Evolutionary conservation across 768 basidiomycete genomes (phyloP), one percentile per base, ranked within the genome.

Genomic region (Favolaschia claudopus): DNA sequence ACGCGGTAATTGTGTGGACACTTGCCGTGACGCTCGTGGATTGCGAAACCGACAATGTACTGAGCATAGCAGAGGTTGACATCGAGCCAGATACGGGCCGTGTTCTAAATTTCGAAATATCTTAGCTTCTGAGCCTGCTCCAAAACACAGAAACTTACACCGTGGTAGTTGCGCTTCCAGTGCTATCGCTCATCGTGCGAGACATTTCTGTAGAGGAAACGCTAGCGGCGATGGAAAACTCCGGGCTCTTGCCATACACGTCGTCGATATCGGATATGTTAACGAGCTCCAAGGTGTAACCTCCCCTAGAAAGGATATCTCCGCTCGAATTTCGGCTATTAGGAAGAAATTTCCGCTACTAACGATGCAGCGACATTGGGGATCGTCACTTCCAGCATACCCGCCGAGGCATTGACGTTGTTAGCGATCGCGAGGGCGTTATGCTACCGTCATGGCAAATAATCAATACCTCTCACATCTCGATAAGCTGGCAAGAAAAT

Each of bases 271-370:
- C 39, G 27, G 38, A 15, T 27, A 62, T 46, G 48, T 55, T 59
- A 42, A 65, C 64, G 32, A 65, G 59, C 27, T 58, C 5, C 27
- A 65, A 14, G 17, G 39, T 65, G 40, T 65, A 65, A 9, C 34
- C 60, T 22, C 13, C 40, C 15, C 64, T 65, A n/a, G 34, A 5
- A 46, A 13, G 19, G 24, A 7, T 12, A 48, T 10, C n/a, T 31
- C 9, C 17, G n/a, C 44, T 22, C 39, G 55, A 17, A 42, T 24
- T n/a, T 46, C 24, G 40, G 22, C 10, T 28, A 22, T 10, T 32
- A 10, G 24, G 33, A 15, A 5, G 20, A 19, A 20, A 17, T n/a
- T n/a, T n/a, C n/a, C n/a, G n/a, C 7, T 15, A 37, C 51, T 47
- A 20, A 57, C 60, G 22, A 28, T 2, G 44, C 5, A 14, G 55